phyloP scores from a whole-genome alignment of 1,139 yeast species.

The Magnusiomyces sp. region DNA sequence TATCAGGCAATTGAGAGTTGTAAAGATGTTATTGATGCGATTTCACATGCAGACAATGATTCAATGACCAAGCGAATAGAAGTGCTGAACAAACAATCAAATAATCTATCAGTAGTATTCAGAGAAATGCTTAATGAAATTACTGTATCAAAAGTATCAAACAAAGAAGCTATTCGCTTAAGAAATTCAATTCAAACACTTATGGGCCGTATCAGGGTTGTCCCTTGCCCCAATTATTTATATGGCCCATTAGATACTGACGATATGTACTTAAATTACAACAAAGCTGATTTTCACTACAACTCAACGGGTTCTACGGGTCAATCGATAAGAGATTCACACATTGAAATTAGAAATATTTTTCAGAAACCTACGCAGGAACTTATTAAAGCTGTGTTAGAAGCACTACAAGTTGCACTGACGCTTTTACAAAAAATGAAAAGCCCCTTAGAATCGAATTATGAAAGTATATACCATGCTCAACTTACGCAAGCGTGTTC shows the following conservation, averaged over 20 bases:
- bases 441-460: constrained; percentile 8
- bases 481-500: not conserved
- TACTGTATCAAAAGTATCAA: constrained; percentile 33
- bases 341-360: not conserved
- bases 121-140: constrained; percentile 40
- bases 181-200: constrained; percentile 37
- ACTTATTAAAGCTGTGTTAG: constrained; percentile 3
- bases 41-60: constrained; percentile 17
- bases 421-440: constrained; percentile 5
- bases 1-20: constrained; percentile 17
- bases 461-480: not conserved
- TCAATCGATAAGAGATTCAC: not conserved
- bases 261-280: not conserved
- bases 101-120: constrained; percentile 34
- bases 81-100: constrained; percentile 29
- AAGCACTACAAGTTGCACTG: constrained; percentile 3
- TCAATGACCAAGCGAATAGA: constrained; percentile 19
- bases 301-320: not conserved
- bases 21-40: constrained; percentile 13
- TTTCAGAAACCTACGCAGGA: constrained; percentile 1
- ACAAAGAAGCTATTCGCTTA: constrained; percentile 29
- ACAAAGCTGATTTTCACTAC: too few relatives aligned
- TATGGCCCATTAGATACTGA: constrained; percentile 2
- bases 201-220: constrained; percentile 36
- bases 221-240: constrained; percentile 30